A percentile compares a stretch with the other conserved stretches of the same genome.
Evolutionary conservation across 352 stramenopile genomes (phyloP).

Genomic region (Globisporangium camurandrum): DNA sequence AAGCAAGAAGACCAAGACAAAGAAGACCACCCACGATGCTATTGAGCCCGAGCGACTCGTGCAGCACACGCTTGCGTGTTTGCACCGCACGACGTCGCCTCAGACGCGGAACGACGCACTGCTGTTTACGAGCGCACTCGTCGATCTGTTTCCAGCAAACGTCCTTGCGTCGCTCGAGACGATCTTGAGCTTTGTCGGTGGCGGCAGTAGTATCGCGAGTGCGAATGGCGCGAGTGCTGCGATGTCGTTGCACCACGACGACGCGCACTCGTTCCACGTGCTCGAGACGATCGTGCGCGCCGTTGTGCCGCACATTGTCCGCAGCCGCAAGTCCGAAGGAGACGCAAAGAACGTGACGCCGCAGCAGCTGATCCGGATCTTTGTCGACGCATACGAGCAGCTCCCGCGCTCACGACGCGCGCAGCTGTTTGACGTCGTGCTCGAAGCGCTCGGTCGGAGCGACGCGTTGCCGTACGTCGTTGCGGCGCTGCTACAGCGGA

Average conservation of each 20-base stretch:
- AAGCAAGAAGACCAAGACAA: conserved; percentile 3
- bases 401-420: conserved; percentile 52
- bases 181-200: conserved; percentile 60
- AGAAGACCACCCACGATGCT: neutral
- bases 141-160: conserved; percentile 63
- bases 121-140: conserved; percentile 73
- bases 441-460: conserved; percentile 41
- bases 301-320: conserved; percentile 71
- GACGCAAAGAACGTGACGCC: conserved; percentile 30
- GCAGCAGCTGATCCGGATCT: conserved; percentile 71
- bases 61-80: conserved; percentile 64
- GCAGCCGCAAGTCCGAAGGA: conserved; percentile 3
- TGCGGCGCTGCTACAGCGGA: conserved; percentile 44
- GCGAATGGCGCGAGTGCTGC: too few relatives aligned
- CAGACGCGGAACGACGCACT: conserved; percentile 79
- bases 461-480: conserved; percentile 46
- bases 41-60: conserved; percentile 66
- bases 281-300: conserved; percentile 80
- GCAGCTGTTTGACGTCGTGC: conserved; percentile 58
- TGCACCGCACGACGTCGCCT: conserved; percentile 53
- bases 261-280: conserved; percentile 85
- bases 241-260: conserved; percentile 67
- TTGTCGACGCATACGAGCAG: conserved; percentile 66
- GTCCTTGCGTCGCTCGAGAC: conserved; percentile 73
- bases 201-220: conserved; percentile 34